Conservation (phyloP, 1,284 basidiomycete genomes). For the Sporisorium reilianum region DNA sequence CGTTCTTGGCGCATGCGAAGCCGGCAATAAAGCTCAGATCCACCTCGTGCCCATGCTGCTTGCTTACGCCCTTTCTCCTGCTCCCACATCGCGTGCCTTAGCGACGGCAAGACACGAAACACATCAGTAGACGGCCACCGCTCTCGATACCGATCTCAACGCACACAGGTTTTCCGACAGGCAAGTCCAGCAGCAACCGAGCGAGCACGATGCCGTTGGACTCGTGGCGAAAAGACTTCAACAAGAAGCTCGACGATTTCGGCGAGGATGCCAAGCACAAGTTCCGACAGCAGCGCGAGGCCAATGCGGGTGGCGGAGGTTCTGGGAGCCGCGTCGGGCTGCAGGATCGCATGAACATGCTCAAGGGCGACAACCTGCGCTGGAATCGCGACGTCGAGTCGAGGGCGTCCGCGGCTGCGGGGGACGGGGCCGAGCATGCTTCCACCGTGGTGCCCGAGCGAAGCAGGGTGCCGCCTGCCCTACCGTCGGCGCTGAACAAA, state of each 20-base stretch:
- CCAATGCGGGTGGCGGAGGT: slow-evolving; percentile 23
- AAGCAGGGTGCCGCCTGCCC: slow-evolving; percentile 31
- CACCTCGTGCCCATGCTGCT: not conserved
- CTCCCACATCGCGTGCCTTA: not conserved
- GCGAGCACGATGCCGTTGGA: slow-evolving; percentile 44
- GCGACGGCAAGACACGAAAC: not conserved
- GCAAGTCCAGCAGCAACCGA: no score
- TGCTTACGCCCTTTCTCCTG: not conserved
- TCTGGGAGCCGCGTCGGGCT: slow-evolving; percentile 20
- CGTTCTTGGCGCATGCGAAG: slow-evolving; percentile 6
- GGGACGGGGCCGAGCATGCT: slow-evolving; percentile 10
- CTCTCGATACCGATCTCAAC: not conserved
- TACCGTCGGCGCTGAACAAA: slow-evolving; percentile 25
- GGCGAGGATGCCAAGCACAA: slow-evolving; percentile 50
- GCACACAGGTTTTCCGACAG: no score
- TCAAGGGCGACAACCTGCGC: slow-evolving; percentile 44
- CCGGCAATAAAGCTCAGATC: not conserved
- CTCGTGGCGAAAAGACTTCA: slow-evolving; percentile 49
- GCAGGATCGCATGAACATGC: slow-evolving; percentile 51
- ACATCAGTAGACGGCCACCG: not conserved
- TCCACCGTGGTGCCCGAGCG: slow-evolving; percentile 39
- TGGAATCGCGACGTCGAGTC: slow-evolving; percentile 43
- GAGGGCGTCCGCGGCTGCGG: slow-evolving; percentile 8
- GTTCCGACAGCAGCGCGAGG: slow-evolving; percentile 45
- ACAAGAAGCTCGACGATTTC: slow-evolving; percentile 54